A percentile compares a stretch with the other conserved stretches of the same genome.
phyloP scores from a whole-genome alignment of 2,329 filamentous ascomycete genomes.

The Paraphaeosphaeria minitans region DNA sequence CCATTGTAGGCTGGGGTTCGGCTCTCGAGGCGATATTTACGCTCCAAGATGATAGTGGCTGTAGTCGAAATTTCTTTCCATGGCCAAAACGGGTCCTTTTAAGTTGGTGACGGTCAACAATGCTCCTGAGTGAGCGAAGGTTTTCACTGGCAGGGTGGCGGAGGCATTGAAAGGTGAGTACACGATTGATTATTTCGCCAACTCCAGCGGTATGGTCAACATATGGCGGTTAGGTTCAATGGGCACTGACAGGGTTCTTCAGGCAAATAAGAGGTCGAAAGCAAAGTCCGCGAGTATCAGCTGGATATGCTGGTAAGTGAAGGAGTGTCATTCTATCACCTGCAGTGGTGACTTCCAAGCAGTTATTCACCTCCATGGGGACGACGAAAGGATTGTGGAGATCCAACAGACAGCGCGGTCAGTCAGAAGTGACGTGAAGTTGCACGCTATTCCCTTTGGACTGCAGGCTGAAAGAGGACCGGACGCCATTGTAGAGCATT shows the following conservation, averaged over 20 bases:
- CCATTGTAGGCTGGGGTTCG: not conserved
- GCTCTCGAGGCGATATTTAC: not conserved
- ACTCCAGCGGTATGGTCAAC: constrained; percentile 58
- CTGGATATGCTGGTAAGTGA: constrained; percentile 60
- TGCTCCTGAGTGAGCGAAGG: constrained; percentile 66
- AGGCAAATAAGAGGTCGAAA: constrained; percentile 61
- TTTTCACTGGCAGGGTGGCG: constrained; percentile 64
- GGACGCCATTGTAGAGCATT: constrained; percentile 58
- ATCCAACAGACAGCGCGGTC: constrained; percentile 53
- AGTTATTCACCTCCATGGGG: not conserved
- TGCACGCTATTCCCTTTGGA: constrained; percentile 58
- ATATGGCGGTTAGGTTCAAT: not conserved
- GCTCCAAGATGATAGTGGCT: not conserved
- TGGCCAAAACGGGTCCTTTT: constrained; percentile 55
- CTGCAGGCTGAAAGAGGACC: constrained; percentile 58
- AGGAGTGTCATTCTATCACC: not conserved
- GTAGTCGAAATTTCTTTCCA: not conserved
- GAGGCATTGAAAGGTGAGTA: constrained; percentile 68
- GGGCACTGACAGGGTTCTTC: constrained; percentile 1
- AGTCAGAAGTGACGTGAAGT: constrained; percentile 54
- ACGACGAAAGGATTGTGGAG: not conserved
- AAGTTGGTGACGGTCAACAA: constrained; percentile 72
- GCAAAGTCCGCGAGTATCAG: constrained; percentile 57
- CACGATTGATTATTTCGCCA: constrained; percentile 65
- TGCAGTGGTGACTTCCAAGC: not conserved